Evolutionary conservation across 2,329 filamentous ascomycete species (phyloP).

Genomic region (Diaporthe sp.): DNA sequence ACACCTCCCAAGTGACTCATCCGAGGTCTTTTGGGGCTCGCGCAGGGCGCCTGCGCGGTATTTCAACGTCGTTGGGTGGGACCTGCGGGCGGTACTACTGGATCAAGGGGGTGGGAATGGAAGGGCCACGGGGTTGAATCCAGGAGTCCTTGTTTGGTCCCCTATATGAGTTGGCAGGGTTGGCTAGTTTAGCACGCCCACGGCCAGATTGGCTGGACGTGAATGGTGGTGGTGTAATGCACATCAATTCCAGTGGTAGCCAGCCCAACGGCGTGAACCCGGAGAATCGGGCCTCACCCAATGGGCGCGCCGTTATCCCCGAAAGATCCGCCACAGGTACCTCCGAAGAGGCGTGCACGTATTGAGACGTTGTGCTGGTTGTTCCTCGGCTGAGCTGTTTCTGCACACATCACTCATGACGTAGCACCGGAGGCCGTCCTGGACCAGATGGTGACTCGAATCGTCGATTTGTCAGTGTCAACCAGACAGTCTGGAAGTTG

Average conservation of each 20-base stretch:
- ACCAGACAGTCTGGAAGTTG: conserved; percentile 11
- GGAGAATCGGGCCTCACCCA: conserved; percentile 4
- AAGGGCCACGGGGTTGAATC: conserved; percentile 15
- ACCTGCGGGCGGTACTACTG: background rate
- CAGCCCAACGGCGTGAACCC: conserved; percentile 17
- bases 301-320: background rate
- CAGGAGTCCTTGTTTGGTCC: conserved; percentile 2
- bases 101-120: background rate
- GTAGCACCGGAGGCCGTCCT: conserved; percentile 25
- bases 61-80: background rate
- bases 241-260: conserved; percentile 24
- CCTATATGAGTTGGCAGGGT: conserved; percentile 15
- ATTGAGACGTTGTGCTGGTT: background rate
- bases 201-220: conserved; percentile 3
- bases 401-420: conserved; percentile 22
- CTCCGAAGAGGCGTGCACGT: conserved; percentile 19
- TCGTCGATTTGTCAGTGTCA: conserved; percentile 23
- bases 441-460: conserved; percentile 18
- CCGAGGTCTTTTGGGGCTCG: background rate
- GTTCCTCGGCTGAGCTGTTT: background rate
- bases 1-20: conserved; percentile 9
- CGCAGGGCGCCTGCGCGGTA: background rate
- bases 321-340: background rate
- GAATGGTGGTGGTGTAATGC: conserved; percentile 23
- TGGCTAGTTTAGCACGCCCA: background rate